A percentile compares a stretch with the other conserved stretches of the same genome.
Evolutionary conservation across 345 rosid genomes (phyloP).

Genomic region (Hibiscus syriacus): DNA sequence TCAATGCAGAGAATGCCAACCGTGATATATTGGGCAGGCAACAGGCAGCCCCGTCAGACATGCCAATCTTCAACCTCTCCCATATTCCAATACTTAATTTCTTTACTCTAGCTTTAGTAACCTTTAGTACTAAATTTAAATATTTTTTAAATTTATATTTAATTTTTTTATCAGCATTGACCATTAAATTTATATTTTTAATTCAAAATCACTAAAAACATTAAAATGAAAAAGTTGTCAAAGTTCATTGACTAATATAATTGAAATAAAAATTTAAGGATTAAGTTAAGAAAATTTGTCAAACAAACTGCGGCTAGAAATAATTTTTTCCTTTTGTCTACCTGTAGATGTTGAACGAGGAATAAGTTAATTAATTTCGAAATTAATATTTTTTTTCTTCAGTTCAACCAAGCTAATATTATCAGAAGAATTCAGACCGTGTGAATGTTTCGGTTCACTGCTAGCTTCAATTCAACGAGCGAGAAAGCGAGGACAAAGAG

Average conservation of each 20-base stretch:
- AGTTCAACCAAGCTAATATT: neutral
- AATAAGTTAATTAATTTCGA: neutral
- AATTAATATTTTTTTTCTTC: neutral
- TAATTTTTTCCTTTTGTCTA: no score
- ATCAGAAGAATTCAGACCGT: neutral
- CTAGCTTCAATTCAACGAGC: neutral
- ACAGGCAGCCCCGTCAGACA: neutral
- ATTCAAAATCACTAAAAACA: no score
- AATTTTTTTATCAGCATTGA: no score
- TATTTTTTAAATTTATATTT: no score
- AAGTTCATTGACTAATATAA: no score
- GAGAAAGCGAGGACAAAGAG: neutral
- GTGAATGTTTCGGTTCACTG: neutral
- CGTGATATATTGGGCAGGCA: neutral
- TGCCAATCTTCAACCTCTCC: neutral
- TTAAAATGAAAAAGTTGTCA: no score
- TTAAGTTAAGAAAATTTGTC: no score
- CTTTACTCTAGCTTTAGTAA: no score
- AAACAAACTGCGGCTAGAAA: no score
- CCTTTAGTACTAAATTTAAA: no score
- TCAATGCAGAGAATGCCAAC: slow-evolving; percentile 1
- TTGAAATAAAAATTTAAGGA: no score
- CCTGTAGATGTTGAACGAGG: neutral
- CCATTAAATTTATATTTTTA: no score
- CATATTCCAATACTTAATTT: neutral